phyloP scores from a whole-genome alignment of 805 yeast species.

The Saccharomyces mikatae region DNA sequence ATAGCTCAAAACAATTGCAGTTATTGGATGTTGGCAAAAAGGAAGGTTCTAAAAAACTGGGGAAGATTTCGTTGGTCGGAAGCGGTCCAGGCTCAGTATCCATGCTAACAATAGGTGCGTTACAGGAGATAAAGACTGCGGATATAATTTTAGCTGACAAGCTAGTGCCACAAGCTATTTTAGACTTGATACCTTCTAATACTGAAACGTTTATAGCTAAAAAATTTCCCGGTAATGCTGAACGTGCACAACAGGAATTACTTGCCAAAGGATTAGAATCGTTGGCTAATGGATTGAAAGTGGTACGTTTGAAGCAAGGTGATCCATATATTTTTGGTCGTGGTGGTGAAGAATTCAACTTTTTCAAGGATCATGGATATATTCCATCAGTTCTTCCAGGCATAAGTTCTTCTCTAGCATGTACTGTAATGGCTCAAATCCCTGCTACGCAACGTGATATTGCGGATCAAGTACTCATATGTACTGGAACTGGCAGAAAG shows the following conservation, averaged over 20 bases:
- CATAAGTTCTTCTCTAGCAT: conserved; percentile 79
- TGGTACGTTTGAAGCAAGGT: conserved; percentile 89
- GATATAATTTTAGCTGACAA: conserved; percentile 85
- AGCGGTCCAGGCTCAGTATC: conserved; percentile 89
- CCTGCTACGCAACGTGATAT: conserved; percentile 91
- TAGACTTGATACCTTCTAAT: conserved; percentile 68
- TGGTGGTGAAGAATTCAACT: conserved; percentile 86
- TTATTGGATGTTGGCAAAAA: not conserved
- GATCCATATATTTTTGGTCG: conserved; percentile 95
- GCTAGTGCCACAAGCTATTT: conserved; percentile 80
- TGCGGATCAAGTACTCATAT: conserved; percentile 84
- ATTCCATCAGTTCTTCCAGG: conserved; percentile 78
- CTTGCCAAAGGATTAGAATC: conserved; percentile 63
- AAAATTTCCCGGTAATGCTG: conserved; percentile 96
- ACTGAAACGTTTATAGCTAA: conserved; percentile 80
- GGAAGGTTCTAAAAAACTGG: conserved; percentile 26
- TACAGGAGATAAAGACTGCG: conserved; percentile 70
- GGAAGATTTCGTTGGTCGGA: conserved; percentile 76
- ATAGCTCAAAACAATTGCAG: not conserved
- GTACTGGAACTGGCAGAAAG: conserved; percentile 90
- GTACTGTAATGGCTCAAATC: conserved; percentile 72
- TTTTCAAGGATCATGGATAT: conserved; percentile 59
- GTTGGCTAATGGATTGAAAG: conserved; percentile 57
- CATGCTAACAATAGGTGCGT: conserved; percentile 75
- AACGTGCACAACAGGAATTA: conserved; percentile 81